phyloP scores from a whole-genome alignment of 2,329 filamentous ascomycete genomes.

The Westerdykella ornata region DNA sequence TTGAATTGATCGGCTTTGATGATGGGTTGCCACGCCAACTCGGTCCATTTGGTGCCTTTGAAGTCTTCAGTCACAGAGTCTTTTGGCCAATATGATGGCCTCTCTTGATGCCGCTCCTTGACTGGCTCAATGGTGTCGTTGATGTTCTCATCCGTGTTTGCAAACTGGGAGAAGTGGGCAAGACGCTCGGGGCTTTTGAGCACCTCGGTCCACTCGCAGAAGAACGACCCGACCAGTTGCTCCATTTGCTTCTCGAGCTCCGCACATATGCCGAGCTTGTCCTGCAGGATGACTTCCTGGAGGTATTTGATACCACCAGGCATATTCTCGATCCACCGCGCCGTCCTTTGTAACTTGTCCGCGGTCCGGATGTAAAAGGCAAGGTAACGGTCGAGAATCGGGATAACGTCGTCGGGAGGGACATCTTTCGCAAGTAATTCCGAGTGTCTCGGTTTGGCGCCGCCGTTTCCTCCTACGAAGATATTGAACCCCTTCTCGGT shows the following conservation, averaged over 20 bases:
- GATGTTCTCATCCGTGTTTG: slow-evolving; percentile 65
- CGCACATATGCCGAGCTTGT: slow-evolving; percentile 77
- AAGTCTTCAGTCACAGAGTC: slow-evolving; percentile 66
- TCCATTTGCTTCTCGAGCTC: slow-evolving; percentile 85
- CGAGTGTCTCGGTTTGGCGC: slow-evolving; percentile 73
- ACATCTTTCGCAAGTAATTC: slow-evolving; percentile 84
- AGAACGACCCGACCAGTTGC: slow-evolving; percentile 73
- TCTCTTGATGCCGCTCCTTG: slow-evolving; percentile 59
- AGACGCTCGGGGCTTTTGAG: slow-evolving; percentile 61
- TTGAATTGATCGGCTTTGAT: slow-evolving; percentile 64
- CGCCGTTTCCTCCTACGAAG: slow-evolving; percentile 83
- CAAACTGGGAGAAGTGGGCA: slow-evolving; percentile 72
- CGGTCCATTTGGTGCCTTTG: slow-evolving; percentile 59
- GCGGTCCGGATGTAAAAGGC: slow-evolving; percentile 93
- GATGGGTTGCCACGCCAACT: slow-evolving; percentile 71
- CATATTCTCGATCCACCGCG: slow-evolving; percentile 76
- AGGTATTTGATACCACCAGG: slow-evolving; percentile 81
- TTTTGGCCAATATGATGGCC: slow-evolving; percentile 72
- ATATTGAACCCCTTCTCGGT: slow-evolving; percentile 93
- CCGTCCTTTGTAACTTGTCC: slow-evolving; percentile 82
- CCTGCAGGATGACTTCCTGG: slow-evolving; percentile 72
- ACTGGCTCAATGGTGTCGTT: slow-evolving; percentile 64
- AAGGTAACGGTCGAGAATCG: slow-evolving; percentile 80
- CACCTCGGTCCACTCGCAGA: slow-evolving; percentile 87
- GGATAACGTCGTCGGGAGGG: slow-evolving; percentile 70